phyloP scores from a whole-genome alignment of 495 filamentous ascomycete genomes.

The Schizothecium vesticola region DNA sequence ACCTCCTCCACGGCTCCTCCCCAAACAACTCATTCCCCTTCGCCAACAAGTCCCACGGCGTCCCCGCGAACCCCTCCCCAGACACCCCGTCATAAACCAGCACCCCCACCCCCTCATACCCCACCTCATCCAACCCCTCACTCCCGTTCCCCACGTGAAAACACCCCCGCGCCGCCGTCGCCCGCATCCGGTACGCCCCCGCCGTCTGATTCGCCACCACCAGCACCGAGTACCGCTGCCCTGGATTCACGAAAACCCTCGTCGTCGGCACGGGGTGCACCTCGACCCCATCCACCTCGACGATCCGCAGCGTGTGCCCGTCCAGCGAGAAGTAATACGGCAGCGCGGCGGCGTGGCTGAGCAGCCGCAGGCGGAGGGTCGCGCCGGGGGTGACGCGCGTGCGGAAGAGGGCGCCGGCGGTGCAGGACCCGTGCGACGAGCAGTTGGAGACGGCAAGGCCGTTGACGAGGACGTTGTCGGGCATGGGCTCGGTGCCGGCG shows the following conservation, averaged over 20 bases:
- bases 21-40: not conserved
- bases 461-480: slow-evolving; percentile 5
- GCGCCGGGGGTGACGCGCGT: not conserved
- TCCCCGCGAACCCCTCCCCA: not conserved
- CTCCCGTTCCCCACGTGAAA: not conserved
- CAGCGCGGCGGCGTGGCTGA: not conserved
- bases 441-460: not conserved
- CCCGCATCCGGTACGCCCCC: not conserved
- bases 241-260: not conserved
- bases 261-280: not conserved
- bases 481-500: not conserved
- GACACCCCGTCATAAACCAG: not conserved
- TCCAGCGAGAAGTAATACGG: not conserved
- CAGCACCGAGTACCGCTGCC: not conserved
- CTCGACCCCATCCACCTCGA: not conserved
- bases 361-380: not conserved
- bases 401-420: not conserved
- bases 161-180: not conserved
- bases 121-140: not conserved
- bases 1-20: not conserved
- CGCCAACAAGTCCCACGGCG: not conserved
- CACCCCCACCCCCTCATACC: not conserved
- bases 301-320: not conserved
- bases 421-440: not conserved
- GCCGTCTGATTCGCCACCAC: slow-evolving; percentile 2